Evolutionary conservation across 257 asterid species (phyloP), one percentile per base, ranked within the genome.

Genomic region (Plantago elongata): DNA sequence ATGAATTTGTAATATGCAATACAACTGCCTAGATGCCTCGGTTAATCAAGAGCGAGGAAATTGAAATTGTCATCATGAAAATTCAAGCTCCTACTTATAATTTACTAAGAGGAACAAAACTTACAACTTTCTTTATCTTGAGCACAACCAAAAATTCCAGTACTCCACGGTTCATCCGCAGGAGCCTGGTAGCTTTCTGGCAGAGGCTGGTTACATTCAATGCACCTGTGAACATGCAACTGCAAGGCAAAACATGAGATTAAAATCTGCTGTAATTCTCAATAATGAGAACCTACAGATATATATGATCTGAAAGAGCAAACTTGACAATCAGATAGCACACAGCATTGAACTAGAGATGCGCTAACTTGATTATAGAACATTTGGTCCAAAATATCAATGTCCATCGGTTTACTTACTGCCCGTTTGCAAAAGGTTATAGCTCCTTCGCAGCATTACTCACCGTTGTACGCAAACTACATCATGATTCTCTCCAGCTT

Each of bases 131-230:
- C 96, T 14, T 78, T 40, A 79, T 93, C 97, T 71, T 89, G 77
- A 58, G 93, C 70, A 61, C 99, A 93, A 40, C 84, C 88, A 66
- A 82, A 89, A 55, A 93, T 85, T 69, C 95, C 99, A 63, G 95
- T 83, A 42, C 81, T 75, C 99, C 99, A 93, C 49, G 99, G 97
- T 71, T 93, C 99, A 58, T 89, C 95, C 1, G 97, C 85, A 54
- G 95, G 97, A 56, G 92, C 86, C 72, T 76, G 90, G 77, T 82
- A 89, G 79, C 97, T 93, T 79, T 93, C 99, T 27, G 99, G 97
- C 76, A 93, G 73, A 67, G 97, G 79, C 71, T 93, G 97, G 51
- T 97, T 97, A 75, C 99, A 93, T 68, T 89, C 97, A 57, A 81
- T 71, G 82, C 99, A 93, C 84, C 83, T 89, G 72, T 72, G 95